Evolutionary conservation across 2,329 filamentous ascomycete genomes (phyloP).

Genomic region (Elsinoe perseae): DNA sequence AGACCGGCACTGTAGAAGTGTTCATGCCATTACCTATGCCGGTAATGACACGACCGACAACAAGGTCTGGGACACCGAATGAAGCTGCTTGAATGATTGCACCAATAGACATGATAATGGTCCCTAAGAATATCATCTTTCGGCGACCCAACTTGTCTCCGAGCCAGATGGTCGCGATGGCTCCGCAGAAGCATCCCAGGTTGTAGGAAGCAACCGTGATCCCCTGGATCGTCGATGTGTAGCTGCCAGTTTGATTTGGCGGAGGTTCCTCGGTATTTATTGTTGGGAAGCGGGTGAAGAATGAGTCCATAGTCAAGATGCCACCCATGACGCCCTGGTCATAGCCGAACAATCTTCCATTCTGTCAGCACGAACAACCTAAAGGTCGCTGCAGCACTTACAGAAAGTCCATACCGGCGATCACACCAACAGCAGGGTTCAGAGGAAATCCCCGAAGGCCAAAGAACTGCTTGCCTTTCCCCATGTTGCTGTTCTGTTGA

Average conservation of each 20-base stretch:
- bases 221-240: slow-evolving; percentile 26
- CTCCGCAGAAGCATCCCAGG: slow-evolving; percentile 43
- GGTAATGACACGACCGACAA: slow-evolving; percentile 45
- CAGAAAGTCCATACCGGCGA: slow-evolving; percentile 37
- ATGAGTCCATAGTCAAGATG: slow-evolving; percentile 36
- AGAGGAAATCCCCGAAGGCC: slow-evolving; percentile 36
- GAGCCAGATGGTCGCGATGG: slow-evolving; percentile 41
- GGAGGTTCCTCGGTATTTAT: slow-evolving; percentile 28
- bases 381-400: neutral
- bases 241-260: slow-evolving; percentile 9
- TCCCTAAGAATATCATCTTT: slow-evolving; percentile 43
- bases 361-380: neutral
- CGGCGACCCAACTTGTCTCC: slow-evolving; percentile 45
- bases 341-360: slow-evolving; percentile 31
- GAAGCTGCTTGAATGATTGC: slow-evolving; percentile 42
- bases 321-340: slow-evolving; percentile 40
- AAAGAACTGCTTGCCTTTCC: no score
- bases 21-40: slow-evolving; percentile 48
- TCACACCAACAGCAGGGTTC: slow-evolving; percentile 37
- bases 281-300: slow-evolving; percentile 36
- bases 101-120: slow-evolving; percentile 44
- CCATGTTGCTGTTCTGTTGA: no score
- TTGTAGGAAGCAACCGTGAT: slow-evolving; percentile 41
- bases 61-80: slow-evolving; percentile 39
- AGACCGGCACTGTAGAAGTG: slow-evolving; percentile 46